Evolutionary conservation across 257 asterid species (phyloP).

Genomic region (Mentha longifolia): DNA sequence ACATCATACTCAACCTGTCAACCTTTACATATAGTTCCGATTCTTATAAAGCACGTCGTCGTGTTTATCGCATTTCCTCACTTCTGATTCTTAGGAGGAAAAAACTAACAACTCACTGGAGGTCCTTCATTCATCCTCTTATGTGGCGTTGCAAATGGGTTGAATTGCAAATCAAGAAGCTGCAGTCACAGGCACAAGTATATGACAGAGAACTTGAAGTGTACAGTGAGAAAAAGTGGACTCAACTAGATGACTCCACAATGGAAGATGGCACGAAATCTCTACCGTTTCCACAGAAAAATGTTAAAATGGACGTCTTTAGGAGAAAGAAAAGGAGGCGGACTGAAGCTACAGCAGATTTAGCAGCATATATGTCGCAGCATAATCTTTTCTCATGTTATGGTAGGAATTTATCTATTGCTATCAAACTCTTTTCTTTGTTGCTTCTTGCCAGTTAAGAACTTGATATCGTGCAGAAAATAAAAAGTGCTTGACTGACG

Average conservation of each 20-base stretch:
- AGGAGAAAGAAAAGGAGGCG: slow-evolving; percentile 72
- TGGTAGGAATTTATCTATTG: slow-evolving; percentile 47
- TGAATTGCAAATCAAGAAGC: slow-evolving; percentile 69
- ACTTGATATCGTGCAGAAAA: slow-evolving; percentile 54
- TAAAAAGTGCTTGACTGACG: slow-evolving; percentile 43
- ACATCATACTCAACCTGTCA: background rate
- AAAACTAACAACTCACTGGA: slow-evolving; percentile 75
- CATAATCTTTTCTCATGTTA: slow-evolving; percentile 75
- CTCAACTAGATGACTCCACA: slow-evolving; percentile 34
- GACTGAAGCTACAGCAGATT: slow-evolving; percentile 51
- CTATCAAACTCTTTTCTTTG: slow-evolving; percentile 17
- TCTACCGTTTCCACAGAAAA: slow-evolving; percentile 42
- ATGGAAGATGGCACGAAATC: slow-evolving; percentile 48
- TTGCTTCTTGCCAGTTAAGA: slow-evolving; percentile 26
- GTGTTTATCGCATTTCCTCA: background rate
- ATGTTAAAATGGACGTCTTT: slow-evolving; percentile 37
- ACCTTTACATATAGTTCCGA: background rate
- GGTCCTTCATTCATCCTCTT: slow-evolving; percentile 58
- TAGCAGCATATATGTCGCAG: slow-evolving; percentile 59
- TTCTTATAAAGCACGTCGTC: background rate
- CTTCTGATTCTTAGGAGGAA: slow-evolving; percentile 55
- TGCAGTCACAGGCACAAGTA: slow-evolving; percentile 48
- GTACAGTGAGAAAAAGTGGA: slow-evolving; percentile 39
- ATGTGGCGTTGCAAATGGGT: slow-evolving; percentile 90
- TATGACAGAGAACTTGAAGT: slow-evolving; percentile 62